Evolutionary conservation across 306 rosid species (phyloP).

Genomic region (Psophocarpus tetragonolobus): DNA sequence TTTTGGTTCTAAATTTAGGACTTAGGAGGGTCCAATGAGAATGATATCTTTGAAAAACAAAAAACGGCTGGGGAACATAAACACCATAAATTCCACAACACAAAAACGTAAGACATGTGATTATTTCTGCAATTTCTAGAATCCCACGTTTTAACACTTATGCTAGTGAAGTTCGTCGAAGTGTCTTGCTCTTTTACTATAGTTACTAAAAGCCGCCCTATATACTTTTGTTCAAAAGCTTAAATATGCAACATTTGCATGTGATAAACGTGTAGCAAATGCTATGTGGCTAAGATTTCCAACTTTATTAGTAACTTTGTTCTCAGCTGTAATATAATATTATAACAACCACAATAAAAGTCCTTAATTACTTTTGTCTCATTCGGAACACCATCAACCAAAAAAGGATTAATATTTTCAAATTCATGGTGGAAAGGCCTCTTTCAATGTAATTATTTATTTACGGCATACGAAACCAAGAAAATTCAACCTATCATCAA

Average conservation of each 20-base stretch:
- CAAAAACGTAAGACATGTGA: not conserved
- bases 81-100: not conserved
- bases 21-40: not conserved
- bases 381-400: not conserved
- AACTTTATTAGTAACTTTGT: not conserved
- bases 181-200: not conserved
- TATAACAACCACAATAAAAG: not conserved
- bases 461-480: not conserved
- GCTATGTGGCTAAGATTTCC: not conserved
- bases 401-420: not conserved
- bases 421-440: not conserved
- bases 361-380: not conserved
- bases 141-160: not conserved
- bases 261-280: conserved; percentile 32
- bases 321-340: conserved; percentile 14
- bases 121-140: not conserved
- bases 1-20: not conserved
- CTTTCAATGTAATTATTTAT: not conserved
- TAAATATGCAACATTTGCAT: not conserved
- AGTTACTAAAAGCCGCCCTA: not conserved
- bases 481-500: not conserved
- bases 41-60: not conserved
- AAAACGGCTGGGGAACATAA: not conserved
- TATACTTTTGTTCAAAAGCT: not conserved
- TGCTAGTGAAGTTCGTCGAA: conserved; percentile 9